Evolutionary conservation across 371 early-diverging fungal species (phyloP).

Genomic region (Parasitella parasitica): DNA sequence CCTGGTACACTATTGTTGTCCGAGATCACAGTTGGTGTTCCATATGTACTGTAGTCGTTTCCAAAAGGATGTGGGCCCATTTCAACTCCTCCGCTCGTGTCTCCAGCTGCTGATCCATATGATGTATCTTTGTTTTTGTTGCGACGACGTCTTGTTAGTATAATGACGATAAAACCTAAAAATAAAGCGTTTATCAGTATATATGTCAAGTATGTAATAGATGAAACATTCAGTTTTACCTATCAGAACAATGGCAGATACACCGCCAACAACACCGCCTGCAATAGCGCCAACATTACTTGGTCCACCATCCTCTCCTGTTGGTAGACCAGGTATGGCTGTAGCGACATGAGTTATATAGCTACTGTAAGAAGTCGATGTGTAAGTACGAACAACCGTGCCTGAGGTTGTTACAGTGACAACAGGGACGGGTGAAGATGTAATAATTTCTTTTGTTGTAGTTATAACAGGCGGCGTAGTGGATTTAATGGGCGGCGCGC

Average conservation of each 20-base stretch:
- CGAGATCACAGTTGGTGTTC: slow-evolving; percentile 4
- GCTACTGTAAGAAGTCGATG: slow-evolving; percentile 18
- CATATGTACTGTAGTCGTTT: slow-evolving; percentile 13
- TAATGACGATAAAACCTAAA: slow-evolving; percentile 1
- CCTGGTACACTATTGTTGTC: neutral
- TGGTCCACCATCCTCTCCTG: no score
- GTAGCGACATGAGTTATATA: slow-evolving; percentile 6
- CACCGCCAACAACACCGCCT: slow-evolving; percentile 26
- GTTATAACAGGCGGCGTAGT: neutral
- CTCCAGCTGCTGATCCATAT: neutral
- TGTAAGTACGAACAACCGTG: slow-evolving; percentile 7
- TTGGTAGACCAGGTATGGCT: neutral
- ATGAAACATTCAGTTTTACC: slow-evolving; percentile 9
- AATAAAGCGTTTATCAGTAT: neutral
- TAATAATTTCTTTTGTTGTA: neutral
- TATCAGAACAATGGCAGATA: slow-evolving; percentile 13
- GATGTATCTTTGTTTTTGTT: neutral
- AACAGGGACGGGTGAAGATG: slow-evolving; percentile 14
- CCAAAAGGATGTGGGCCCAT: slow-evolving; percentile 2
- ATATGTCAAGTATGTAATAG: neutral
- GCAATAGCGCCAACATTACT: slow-evolving; percentile 21
- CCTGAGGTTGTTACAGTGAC: slow-evolving; percentile 18
- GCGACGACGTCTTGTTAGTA: slow-evolving; percentile 6
- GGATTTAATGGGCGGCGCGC: neutral
- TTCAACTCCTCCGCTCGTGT: neutral